Percentiles rank a stretch among this genome's conserved stretches.
Conservation (phyloP, 768 basidiomycete species). For the Kwoniella botswanensis region DNA sequence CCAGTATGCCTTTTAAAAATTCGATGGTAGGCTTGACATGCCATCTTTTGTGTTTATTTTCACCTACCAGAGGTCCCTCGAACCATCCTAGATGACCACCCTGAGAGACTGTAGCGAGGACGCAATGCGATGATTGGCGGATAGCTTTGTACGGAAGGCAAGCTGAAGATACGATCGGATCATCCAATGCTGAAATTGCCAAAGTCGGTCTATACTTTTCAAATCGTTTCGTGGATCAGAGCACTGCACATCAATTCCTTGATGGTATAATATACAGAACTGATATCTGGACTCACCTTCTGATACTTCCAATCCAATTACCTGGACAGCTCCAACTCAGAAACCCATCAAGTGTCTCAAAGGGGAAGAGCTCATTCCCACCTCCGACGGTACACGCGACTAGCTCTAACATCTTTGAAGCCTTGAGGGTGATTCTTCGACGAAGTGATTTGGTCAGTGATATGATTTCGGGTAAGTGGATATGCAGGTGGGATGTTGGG, state of each 20-base stretch:
- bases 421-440: conserved; percentile 23
- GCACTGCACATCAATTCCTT: neutral
- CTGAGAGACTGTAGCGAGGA: conserved; percentile 30
- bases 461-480: conserved; percentile 27
- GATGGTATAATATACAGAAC: neutral
- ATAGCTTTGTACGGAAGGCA: conserved; percentile 27
- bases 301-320: conserved; percentile 30
- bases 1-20: conserved; percentile 22
- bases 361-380: conserved; percentile 29
- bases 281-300: conserved; percentile 11
- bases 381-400: conserved; percentile 35
- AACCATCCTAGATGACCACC: conserved; percentile 40
- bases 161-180: conserved; percentile 36
- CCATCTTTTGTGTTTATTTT: conserved; percentile 36
- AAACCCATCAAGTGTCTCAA: conserved; percentile 32
- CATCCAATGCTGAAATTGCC: conserved; percentile 34
- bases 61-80: conserved; percentile 28
- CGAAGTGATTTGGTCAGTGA: conserved; percentile 16
- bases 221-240: too few species aligned
- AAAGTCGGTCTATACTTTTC: conserved; percentile 21
- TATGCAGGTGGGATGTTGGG: conserved; percentile 24
- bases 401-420: conserved; percentile 34
- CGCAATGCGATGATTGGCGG: conserved; percentile 27
- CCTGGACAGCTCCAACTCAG: conserved; percentile 38
- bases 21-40: conserved; percentile 33